A percentile compares a stretch with the other conserved stretches of the same genome.
phyloP scores from a whole-genome alignment of 768 basidiomycete genomes.

The Suillus subalutaceus region DNA sequence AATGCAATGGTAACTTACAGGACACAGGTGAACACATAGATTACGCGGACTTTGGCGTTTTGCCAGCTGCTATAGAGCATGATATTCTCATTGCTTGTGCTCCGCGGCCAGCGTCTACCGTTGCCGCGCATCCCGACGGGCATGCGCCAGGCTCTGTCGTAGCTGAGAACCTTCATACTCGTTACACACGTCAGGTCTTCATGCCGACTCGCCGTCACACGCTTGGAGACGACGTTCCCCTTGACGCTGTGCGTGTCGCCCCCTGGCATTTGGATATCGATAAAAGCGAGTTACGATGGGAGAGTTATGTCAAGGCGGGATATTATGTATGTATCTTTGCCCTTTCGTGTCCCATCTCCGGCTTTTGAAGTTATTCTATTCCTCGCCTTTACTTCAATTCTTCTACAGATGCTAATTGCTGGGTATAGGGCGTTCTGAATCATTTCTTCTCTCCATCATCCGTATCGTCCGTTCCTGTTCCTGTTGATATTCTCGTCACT shows the following conservation, averaged over 20 bases:
- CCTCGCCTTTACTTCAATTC: not conserved
- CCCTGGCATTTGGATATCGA: constrained; percentile 75
- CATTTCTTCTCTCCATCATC: constrained; percentile 49
- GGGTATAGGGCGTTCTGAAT: constrained; percentile 63
- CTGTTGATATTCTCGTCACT: constrained; percentile 75
- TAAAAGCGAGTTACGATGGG: constrained; percentile 73
- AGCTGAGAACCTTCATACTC: constrained; percentile 61
- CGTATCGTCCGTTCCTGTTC: constrained; percentile 42
- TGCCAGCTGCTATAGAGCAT: constrained; percentile 83
- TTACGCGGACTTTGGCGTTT: constrained; percentile 80
- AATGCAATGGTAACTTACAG: constrained; percentile 5
- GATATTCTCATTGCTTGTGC: constrained; percentile 83
- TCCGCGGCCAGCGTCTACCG: constrained; percentile 29
- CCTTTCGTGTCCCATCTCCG: constrained; percentile 2
- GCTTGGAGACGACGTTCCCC: constrained; percentile 31
- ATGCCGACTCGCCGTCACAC: constrained; percentile 46
- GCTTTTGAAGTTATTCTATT: not conserved
- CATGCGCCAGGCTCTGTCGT: constrained; percentile 52
- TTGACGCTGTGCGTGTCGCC: constrained; percentile 42
- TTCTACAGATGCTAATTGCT: not conserved
- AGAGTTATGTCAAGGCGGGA: constrained; percentile 86
- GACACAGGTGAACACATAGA: constrained; percentile 80
- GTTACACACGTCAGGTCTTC: constrained; percentile 64
- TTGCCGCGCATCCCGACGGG: constrained; percentile 22
- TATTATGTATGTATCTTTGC: constrained; percentile 61